These are phyloP conservation scores for Herpotrichia juniperi DNA, from an alignment of 2,329 filamentous ascomycete genomes.

Conservation along the genomic window DNA sequence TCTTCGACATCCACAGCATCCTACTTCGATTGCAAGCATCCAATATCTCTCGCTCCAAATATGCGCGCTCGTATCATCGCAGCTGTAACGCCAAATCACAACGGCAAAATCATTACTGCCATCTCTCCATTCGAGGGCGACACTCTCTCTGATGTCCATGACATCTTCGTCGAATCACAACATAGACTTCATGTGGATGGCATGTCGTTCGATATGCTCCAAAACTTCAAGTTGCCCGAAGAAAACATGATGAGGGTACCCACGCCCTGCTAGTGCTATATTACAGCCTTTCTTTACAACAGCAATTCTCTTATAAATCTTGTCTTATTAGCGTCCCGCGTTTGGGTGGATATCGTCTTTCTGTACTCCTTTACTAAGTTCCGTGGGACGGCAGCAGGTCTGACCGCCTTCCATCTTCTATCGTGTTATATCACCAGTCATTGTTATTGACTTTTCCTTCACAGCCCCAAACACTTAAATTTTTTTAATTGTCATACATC, in stretches of 20 bases:
- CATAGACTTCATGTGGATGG: slow-evolving; percentile 42
- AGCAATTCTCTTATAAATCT: neutral
- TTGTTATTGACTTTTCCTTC: neutral
- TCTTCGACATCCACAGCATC: slow-evolving; percentile 34
- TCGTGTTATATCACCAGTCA: neutral
- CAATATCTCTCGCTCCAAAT: slow-evolving; percentile 24
- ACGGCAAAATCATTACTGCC: slow-evolving; percentile 30
- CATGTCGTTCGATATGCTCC: slow-evolving; percentile 43
- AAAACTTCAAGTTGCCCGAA: slow-evolving; percentile 31
- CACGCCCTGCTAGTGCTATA: slow-evolving; percentile 30
- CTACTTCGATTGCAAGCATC: slow-evolving; percentile 42
- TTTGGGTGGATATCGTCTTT: neutral
- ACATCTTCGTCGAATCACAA: slow-evolving; percentile 39
- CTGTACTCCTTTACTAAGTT: neutral
- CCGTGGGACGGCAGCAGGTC: neutral
- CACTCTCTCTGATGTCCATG: slow-evolving; percentile 34
- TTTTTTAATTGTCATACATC: neutral
- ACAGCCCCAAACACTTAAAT: neutral
- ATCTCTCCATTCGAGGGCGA: slow-evolving; percentile 41
- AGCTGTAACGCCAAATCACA: slow-evolving; percentile 33
- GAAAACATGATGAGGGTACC: slow-evolving; percentile 15
- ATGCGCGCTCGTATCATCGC: slow-evolving; percentile 37
- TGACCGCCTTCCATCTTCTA: neutral
- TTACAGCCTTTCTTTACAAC: neutral
- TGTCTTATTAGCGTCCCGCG: slow-evolving; percentile 1